Evolutionary conservation across 2,329 filamentous ascomycete species (phyloP), one percentile per base, ranked within the genome.

Genomic region (Teratosphaeria viscida): DNA sequence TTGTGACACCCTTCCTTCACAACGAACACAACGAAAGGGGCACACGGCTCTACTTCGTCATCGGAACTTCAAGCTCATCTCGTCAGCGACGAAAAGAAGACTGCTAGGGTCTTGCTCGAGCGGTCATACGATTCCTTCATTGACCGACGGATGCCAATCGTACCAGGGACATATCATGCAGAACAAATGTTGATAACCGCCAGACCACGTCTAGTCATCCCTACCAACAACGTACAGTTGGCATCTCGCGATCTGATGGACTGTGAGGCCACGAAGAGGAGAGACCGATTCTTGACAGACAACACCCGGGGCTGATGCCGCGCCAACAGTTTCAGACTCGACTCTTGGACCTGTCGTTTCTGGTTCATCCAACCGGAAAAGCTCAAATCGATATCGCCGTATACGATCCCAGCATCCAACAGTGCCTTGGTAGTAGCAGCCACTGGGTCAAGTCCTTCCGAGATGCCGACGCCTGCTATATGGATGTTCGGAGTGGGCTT

Each of bases 331-430:
- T 32, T 65, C 57, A 58, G 68, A 64, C 34, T 39, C 35, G 35
- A 39, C 16, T 14, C 16, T 39, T 14, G 11, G 11, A 39, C 16
- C 35, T 11, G 5, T 10, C 16, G 35, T 12, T 14, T 39, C 11
- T 39, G 11, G 16, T 14, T 10, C 35, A 39, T 12, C 35, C 63
- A 68, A 27, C 61, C 63, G 7, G 62, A 61, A 26, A 68, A 56
- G 54, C 62, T 63, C 54, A 59, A 56, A 32, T 67, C 61, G 12
- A 68, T 59, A 60, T 68, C 60, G 49, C 59, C 61, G 60, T 68
- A 69, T 23, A 65, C 65, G 16, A 68, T 39, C 11, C 67, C 66
- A 14, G 66, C 66, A 57, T 69, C 67, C 14, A 69, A 54, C 52
- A 69, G 54, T 29, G 67, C 67, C 60, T 67, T 67, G 3, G 66